phyloP scores from a whole-genome alignment of 2,329 filamentous ascomycete species.

The Cercospora sp. region DNA sequence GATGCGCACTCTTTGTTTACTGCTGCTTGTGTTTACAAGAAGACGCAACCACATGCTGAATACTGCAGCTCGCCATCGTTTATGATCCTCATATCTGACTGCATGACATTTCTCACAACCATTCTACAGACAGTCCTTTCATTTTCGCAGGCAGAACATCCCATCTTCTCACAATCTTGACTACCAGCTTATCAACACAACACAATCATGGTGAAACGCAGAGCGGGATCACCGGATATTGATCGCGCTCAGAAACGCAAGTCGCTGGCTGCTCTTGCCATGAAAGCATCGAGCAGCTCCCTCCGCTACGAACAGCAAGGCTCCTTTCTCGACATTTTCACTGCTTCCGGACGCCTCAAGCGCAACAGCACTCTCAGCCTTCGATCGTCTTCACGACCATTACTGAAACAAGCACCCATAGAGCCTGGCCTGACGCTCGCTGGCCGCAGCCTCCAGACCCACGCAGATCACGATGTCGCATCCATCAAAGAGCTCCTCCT shows the following conservation, averaged over 20 bases:
- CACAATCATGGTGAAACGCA: constrained; percentile 19
- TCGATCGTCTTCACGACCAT: constrained; percentile 14
- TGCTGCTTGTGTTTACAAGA: constrained; percentile 4
- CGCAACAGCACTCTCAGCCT: constrained; percentile 15
- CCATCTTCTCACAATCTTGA: not conserved
- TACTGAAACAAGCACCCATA: constrained; percentile 18
- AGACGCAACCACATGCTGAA: not conserved
- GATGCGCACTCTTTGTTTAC: constrained; percentile 12
- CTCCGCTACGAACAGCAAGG: constrained; percentile 23
- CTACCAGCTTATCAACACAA: not conserved
- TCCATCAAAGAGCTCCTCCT: constrained; percentile 24
- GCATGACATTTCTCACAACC: not conserved
- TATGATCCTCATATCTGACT: not conserved
- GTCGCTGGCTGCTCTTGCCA: constrained; percentile 22
- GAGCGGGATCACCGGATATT: constrained; percentile 8
- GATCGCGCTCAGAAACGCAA: constrained; percentile 19
- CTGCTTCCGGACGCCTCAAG: constrained; percentile 16
- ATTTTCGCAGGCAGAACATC: not conserved
- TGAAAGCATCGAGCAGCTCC: constrained; percentile 20
- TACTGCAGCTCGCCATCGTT: not conserved
- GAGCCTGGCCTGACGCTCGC: constrained; percentile 27
- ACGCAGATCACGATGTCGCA: constrained; percentile 22
- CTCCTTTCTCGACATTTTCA: constrained; percentile 22
- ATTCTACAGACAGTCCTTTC: not conserved
- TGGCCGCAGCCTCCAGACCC: constrained; percentile 20